Evolutionary conservation across 73 alveolate species (phyloP).

Genomic region (Tetrahymena elliotti): DNA sequence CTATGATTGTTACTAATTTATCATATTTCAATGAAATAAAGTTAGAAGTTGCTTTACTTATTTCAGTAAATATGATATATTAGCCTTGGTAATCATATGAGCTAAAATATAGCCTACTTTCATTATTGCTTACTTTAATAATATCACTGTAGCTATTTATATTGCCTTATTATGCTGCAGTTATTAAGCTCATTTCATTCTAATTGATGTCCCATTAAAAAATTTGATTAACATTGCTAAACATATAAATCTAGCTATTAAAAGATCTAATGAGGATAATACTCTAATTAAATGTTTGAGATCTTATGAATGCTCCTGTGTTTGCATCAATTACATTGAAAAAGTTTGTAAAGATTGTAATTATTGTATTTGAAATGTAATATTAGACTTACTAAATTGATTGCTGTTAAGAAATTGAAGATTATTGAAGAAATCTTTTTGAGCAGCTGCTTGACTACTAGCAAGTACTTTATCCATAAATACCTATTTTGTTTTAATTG

Average conservation of each 20-base stretch:
- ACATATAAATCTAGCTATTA: neutral
- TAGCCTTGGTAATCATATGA: neutral
- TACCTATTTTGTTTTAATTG: neutral
- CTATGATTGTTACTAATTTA: neutral
- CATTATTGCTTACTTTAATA: neutral
- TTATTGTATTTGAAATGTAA: neutral
- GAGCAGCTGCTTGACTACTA: neutral
- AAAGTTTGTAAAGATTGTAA: neutral
- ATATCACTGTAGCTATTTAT: neutral
- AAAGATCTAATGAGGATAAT: neutral
- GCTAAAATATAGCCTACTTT: neutral
- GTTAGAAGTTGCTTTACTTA: neutral
- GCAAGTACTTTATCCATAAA: neutral
- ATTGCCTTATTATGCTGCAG: neutral
- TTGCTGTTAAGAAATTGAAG: neutral
- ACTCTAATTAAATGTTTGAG: neutral
- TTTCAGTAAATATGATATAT: neutral
- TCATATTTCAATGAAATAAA: neutral
- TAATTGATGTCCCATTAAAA: neutral
- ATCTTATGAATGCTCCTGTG: neutral
- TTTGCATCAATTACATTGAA: neutral
- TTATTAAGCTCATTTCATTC: neutral
- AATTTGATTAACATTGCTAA: neutral
- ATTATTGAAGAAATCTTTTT: neutral
- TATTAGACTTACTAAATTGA: neutral